Evolutionary conservation across 2,329 filamentous ascomycete species (phyloP).

Genomic region (Septoria petroselini): DNA sequence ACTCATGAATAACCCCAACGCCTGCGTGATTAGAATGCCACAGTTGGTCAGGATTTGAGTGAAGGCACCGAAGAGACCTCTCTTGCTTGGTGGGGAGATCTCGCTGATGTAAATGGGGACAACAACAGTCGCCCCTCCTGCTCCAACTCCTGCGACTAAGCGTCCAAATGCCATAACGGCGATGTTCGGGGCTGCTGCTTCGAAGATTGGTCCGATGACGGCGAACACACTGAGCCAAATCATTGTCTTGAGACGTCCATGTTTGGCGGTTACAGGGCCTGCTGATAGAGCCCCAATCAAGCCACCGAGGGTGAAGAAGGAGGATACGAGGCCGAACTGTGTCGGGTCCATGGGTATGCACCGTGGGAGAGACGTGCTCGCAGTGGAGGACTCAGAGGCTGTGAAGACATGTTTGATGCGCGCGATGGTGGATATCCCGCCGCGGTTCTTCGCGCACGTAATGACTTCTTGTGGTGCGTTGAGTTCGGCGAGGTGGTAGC

Average conservation of each 20-base stretch:
- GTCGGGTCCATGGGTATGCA: conserved; percentile 86
- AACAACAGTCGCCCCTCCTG: conserved; percentile 85
- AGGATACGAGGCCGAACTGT: conserved; percentile 81
- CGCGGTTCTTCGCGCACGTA: conserved; percentile 66
- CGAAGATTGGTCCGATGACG: conserved; percentile 68
- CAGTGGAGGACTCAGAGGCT: conserved; percentile 45
- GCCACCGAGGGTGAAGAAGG: conserved; percentile 87
- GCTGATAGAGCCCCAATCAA: conserved; percentile 76
- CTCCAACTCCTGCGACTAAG: conserved; percentile 75
- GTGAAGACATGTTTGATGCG: conserved; percentile 56
- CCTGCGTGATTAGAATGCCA: conserved; percentile 80
- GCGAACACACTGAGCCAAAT: conserved; percentile 74
- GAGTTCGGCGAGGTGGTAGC: conserved; percentile 89
- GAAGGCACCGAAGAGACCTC: conserved; percentile 69
- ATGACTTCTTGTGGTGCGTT: conserved; percentile 94
- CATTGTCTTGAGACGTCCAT: conserved; percentile 74
- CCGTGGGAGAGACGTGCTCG: conserved; percentile 52
- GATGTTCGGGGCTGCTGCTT: conserved; percentile 68
- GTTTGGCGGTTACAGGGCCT: conserved; percentile 72
- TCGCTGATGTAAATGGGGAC: conserved; percentile 95
- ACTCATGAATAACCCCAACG: conserved; percentile 83
- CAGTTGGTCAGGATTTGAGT: conserved; percentile 90
- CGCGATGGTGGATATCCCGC: conserved; percentile 39
- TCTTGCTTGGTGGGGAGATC: conserved; percentile 65
- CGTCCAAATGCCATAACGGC: conserved; percentile 68